Base-by-base conservation (phyloP, 345 rosid species). In the Lumnitzera littorea region DNA sequence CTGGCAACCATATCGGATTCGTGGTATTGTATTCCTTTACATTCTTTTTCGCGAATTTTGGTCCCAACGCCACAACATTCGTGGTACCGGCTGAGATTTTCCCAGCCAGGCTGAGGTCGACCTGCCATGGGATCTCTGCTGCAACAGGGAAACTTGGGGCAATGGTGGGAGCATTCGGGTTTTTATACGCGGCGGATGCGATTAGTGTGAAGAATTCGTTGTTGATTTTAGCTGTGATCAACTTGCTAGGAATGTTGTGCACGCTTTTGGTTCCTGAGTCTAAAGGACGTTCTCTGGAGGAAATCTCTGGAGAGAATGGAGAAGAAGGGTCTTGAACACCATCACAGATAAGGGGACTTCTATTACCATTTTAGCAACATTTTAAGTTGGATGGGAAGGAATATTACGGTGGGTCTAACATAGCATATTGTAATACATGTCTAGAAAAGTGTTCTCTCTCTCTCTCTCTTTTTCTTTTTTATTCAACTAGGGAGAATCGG, bases 91-190 rank as follows among this genome's bases (percentile, higher is more conserved):
- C 89, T 0, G 89, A 81, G 74, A 79, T 81, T 3, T 84, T 84
- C 69, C 86, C 86, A 0, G 83, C 89, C 2, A 65, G 86, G 70
- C 71, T 81, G 17, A 73, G 89, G 75, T 79, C 84, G 0, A 84
- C 89, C 0, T 84, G 89, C 70, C 86, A 84, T 12, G 86, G 89
- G 14, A 78, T 84, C 61, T 84, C 86, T 11, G 89, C 89, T 0
- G 84, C 86, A 0, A 49, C 77, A 0, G 89, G 86, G 24, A 84
- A 84, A 50, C 80, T 78, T 0, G 84, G 89, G 15, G 86, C 86
- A 13, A 81, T 81, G 14, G 71, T 84, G 0, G 82, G 86, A 46
- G 84, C 89, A 1, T 81, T 81, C 17, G 89, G 82, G 20, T 84
- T 81, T 63, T 63, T 81, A 46, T 82, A 85, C 23, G 77, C 81